phyloP scores from a whole-genome alignment of 2,329 filamentous ascomycete species.

The Pseudocercospora crystallina region DNA sequence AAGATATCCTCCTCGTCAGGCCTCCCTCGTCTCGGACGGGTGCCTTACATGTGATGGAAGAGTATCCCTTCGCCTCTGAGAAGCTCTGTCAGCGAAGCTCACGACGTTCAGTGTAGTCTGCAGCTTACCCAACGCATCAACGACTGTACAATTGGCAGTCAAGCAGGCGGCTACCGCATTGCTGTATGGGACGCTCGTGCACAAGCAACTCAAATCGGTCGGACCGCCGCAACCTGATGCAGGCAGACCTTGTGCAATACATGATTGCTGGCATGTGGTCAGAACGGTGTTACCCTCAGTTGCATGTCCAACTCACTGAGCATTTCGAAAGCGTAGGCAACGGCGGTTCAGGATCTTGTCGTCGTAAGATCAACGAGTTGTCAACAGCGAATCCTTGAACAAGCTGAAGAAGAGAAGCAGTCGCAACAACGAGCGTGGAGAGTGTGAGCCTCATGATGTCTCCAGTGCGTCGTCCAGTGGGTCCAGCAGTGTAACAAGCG shows the following conservation, averaged over 20 bases:
- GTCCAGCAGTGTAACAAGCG: background rate
- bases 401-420: background rate
- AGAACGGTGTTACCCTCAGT: background rate
- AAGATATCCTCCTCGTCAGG: slow-evolving; percentile 7
- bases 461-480: background rate
- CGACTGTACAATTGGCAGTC: slow-evolving; percentile 17
- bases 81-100: background rate
- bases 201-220: slow-evolving; percentile 16
- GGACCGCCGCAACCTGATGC: slow-evolving; percentile 9
- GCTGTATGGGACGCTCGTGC: slow-evolving; percentile 8
- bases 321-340: slow-evolving; percentile 17
- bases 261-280: slow-evolving; percentile 6
- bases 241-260: slow-evolving; percentile 9
- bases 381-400: background rate
- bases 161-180: slow-evolving; percentile 10
- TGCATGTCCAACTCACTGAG: slow-evolving; percentile 10
- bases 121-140: slow-evolving; percentile 5
- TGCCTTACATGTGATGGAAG: slow-evolving; percentile 17
- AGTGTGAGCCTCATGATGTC: background rate
- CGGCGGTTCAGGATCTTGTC: slow-evolving; percentile 1
- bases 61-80: slow-evolving; percentile 10
- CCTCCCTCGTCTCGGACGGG: slow-evolving; percentile 15
- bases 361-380: background rate
- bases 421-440: background rate
- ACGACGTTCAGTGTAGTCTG: no score